Base-by-base conservation (phyloP, 2,329 filamentous ascomycete species). In the Ceratocystis variospora region DNA sequence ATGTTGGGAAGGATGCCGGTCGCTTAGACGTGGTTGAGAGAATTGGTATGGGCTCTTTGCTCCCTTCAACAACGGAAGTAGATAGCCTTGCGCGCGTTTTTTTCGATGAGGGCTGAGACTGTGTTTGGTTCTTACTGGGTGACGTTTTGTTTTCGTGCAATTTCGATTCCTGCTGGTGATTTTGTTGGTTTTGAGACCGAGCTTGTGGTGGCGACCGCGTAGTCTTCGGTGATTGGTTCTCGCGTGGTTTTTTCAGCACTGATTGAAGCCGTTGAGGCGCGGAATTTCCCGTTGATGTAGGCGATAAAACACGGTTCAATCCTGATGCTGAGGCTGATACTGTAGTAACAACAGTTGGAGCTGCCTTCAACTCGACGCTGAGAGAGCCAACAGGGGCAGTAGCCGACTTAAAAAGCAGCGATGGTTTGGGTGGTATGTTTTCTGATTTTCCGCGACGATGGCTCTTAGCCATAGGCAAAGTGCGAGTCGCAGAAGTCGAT, bases 401-500 rank as follows among this genome's bases (percentile, higher is more conserved):
- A 17, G 57, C 15, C 3, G 62, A 65, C 63, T 67, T 65, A 12
- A 62, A 31, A 28, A 67, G 15, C 31, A 45, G 33, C 4, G 66
- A 57, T 17, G 37, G 44, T 31, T 67, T 67, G 2, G 63, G 63
- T 55, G 66, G 66, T n/a, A 65, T 62, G 44, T 67, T 67, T 33
- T 67, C 66, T 17, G 66, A 67, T 19, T 65, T 63, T 50, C 65
- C 50, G 65, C 64, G 57, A 62, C 45, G 66, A 65, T 69, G 66
- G 57, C 69, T 69, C 65, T 69, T 69, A 68, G 71, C 73, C 71
- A 70, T 68, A 70, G 48, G 33, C 25, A 66, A 63, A 41, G 62
- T 62, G 48, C 70, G 71, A 70, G 76, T 75, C 71, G 76, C 76
- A 68, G 77, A 73, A 68, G 77, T 76, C 68, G 77, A 76, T 19